A percentile compares a stretch with the other conserved stretches of the same genome.
These are phyloP conservation scores for Mychonastes homosphaera DNA, from an alignment of 139 green algal genomes.

Conservation along the genomic window DNA sequence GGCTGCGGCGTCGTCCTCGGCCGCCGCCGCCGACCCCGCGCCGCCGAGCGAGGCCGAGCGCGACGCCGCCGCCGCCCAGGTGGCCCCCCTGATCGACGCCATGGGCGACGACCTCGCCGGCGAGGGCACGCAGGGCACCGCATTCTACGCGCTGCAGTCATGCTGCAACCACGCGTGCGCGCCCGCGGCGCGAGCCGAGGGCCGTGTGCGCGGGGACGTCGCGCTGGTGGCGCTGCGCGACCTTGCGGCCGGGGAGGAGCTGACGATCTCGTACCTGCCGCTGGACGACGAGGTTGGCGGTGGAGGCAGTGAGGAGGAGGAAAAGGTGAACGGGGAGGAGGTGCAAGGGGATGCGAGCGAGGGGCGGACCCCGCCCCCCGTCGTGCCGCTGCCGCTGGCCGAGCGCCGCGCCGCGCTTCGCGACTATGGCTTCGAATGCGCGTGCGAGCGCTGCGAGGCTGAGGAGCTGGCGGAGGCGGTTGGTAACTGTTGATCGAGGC, in stretches of 20 bases:
- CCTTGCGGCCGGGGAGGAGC: slow-evolving; percentile 52
- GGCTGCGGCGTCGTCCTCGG: too few species aligned
- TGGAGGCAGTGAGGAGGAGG: too few species aligned
- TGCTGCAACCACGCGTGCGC: slow-evolving; percentile 86
- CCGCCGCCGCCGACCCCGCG: too few species aligned
- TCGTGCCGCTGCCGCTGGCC: too few species aligned
- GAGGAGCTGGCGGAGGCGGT: slow-evolving; percentile 6
- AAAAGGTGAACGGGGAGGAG: too few species aligned
- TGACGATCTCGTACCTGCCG: slow-evolving; percentile 73
- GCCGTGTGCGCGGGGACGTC: slow-evolving; percentile 24
- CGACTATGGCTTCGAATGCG: slow-evolving; percentile 78
- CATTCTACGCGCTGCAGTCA: slow-evolving; percentile 73
- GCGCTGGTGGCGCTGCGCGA: slow-evolving; percentile 38
- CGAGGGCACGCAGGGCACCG: slow-evolving; percentile 48
- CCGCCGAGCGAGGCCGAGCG: slow-evolving; percentile 24
- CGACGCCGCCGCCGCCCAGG: slow-evolving; percentile 16
- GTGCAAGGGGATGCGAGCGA: slow-evolving; percentile 4
- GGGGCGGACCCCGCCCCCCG: too few species aligned
- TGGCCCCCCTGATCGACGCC: slow-evolving; percentile 52
- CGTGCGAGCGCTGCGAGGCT: slow-evolving; percentile 35
- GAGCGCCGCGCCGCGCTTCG: slow-evolving; percentile 38
- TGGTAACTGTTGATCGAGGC: too few species aligned
- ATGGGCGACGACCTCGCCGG: slow-evolving; percentile 19
- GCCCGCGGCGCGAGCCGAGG: slow-evolving; percentile 57
- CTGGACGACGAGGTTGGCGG: slow-evolving; percentile 21